Conservation (phyloP, 176 grass and related monocot species). For the Rhynchospora pubera region DNA sequence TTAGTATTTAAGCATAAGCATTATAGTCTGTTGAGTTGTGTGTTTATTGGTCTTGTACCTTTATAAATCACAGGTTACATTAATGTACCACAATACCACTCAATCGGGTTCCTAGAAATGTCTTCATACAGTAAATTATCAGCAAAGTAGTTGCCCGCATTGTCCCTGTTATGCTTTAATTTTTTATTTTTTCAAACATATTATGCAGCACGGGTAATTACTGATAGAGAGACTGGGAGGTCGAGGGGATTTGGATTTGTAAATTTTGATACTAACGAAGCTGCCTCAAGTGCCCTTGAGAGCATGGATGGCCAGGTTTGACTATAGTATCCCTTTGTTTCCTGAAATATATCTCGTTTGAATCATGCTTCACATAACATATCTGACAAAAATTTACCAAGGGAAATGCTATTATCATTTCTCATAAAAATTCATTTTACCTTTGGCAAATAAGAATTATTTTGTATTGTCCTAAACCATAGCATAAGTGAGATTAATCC, state of each 20-base stretch:
- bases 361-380: background rate
- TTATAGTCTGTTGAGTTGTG: background rate
- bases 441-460: background rate
- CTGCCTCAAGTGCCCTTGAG: conserved; percentile 28
- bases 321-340: too few species aligned
- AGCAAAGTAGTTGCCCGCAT: background rate
- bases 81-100: background rate
- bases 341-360: background rate
- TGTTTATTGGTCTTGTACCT: background rate
- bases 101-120: background rate
- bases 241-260: conserved; percentile 95
- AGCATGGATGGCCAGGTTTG: conserved; percentile 77
- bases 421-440: background rate
- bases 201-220: conserved; percentile 53
- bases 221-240: conserved; percentile 53
- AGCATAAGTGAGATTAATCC: background rate
- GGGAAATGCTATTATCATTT: background rate
- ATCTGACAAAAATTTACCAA: background rate
- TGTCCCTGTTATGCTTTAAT: background rate
- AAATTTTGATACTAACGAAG: conserved; percentile 25
- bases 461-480: background rate
- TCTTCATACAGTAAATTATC: background rate
- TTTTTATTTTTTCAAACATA: background rate
- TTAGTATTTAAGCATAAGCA: background rate
- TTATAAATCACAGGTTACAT: background rate